Base-by-base conservation (phyloP, 1,139 yeast genomes). In the Starmera stellimalicola region DNA sequence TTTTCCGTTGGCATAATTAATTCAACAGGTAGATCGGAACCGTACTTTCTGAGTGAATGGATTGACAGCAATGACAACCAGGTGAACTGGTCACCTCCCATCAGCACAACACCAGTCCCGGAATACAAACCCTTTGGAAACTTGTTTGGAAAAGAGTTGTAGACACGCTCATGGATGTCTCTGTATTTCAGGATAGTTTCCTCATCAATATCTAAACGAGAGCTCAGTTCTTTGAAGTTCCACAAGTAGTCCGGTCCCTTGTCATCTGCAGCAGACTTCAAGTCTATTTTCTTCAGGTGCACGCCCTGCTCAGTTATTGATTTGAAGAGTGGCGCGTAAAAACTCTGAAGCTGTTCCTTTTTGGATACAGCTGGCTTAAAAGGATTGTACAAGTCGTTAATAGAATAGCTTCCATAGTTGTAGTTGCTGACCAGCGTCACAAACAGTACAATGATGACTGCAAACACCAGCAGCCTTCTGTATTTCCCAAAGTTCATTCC, bases 81-180 rank as follows among this genome's bases (percentile, higher is more conserved):
- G 3, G 15, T 16, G 10, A 26, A 33, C 38, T 54, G 58, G 24
- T 63, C 73, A 34, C 75, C 75, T 16, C 91, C 91, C 27, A 81
- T 87, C 45, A 74, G 74, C 1, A 83, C 94, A 27, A 83, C 73
- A 15, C 95, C 95, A 33, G 70, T 62, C 0, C 88, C 88, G 16
- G 58, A 49, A 52, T 73, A 77, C 3, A 71, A 51, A 2, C 62
- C 58, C 16, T 57, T 54, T 0, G 85, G 51, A 32, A 48, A 77
- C n/a, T 57, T 50, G 2, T 47, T 37, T 1, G 63, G 58, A 19
- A 80, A 52, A 11, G 62, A 54, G 4, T 63, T 62, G 26, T 76
- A 69, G 20, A 73, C 74, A 31, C 58, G 57, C 16, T 53, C 43
- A 55, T 84, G 94, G 15, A 77, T 62, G 11, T 50, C 44, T 19